phyloP scores from a whole-genome alignment of 192 early-diverging fungal genomes.

The Funneliformis mosseae region DNA sequence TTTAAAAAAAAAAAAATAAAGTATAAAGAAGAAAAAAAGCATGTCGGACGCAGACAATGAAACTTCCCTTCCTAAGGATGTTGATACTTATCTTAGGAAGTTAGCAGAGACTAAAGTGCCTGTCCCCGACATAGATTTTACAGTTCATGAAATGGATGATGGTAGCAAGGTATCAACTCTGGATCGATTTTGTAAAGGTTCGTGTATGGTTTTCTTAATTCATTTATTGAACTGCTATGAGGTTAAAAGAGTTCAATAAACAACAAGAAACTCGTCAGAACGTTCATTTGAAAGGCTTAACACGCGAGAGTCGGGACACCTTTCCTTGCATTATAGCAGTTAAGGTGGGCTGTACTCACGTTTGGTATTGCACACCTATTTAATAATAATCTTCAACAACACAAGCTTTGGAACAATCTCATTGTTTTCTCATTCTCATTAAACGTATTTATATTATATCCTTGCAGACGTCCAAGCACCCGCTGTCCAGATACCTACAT shows the following conservation, averaged over 20 bases:
- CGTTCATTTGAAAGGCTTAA: not conserved
- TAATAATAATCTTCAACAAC: not conserved
- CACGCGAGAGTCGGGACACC: not conserved
- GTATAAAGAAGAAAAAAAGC: not conserved
- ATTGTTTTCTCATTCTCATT: conserved; percentile 5
- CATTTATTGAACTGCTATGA: not conserved
- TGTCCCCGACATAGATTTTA: conserved; percentile 74
- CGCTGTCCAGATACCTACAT: conserved; percentile 49
- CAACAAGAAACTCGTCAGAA: not conserved
- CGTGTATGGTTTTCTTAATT: not conserved
- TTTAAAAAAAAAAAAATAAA: not conserved
- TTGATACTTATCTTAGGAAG: conserved; percentile 42
- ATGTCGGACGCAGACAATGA: not conserved
- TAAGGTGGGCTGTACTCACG: not conserved
- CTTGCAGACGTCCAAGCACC: conserved; percentile 55
- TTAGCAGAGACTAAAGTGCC: conserved; percentile 45
- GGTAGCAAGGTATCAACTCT: conserved; percentile 72
- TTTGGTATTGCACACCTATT: not conserved
- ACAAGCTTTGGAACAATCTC: conserved; percentile 13
- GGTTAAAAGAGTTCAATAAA: not conserved
- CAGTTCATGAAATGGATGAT: conserved; percentile 73
- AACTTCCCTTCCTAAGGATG: conserved; percentile 33
- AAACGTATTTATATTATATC: not conserved
- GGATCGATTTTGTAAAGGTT: conserved; percentile 81
- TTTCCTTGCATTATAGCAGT: not conserved